These are phyloP conservation scores for Ustilago tritici DNA, from an alignment of 1,284 basidiomycete genomes.

Conservation along the genomic window DNA sequence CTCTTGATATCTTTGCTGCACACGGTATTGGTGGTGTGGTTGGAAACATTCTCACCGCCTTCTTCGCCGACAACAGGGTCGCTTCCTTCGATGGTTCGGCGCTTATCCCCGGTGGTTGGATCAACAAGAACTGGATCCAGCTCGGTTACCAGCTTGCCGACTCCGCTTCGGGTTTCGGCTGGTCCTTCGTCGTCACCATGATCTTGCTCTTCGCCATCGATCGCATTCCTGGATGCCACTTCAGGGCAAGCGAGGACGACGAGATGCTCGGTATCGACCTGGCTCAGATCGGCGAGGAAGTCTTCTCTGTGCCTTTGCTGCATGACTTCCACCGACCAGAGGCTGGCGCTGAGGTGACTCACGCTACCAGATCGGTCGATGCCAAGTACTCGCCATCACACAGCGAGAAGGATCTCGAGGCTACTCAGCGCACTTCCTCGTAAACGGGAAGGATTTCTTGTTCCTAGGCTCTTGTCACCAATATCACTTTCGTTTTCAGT, in stretches of 20 bases:
- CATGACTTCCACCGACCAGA: slow-evolving; percentile 36
- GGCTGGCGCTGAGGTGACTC: slow-evolving; percentile 30
- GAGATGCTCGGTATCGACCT: slow-evolving; percentile 95
- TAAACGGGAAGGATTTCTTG: too few species aligned
- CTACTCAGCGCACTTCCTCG: slow-evolving; percentile 8
- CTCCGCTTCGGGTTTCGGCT: slow-evolving; percentile 72
- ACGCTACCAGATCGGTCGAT: slow-evolving; percentile 12
- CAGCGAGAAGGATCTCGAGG: slow-evolving; percentile 46
- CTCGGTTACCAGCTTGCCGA: slow-evolving; percentile 89
- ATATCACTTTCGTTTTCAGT: slow-evolving; percentile 5
- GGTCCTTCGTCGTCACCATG: slow-evolving; percentile 70
- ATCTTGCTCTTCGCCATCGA: slow-evolving; percentile 93
- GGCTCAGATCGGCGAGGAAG: slow-evolving; percentile 85
- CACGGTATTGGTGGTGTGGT: slow-evolving; percentile 89
- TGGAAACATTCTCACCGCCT: slow-evolving; percentile 84
- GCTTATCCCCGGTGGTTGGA: slow-evolving; percentile 81
- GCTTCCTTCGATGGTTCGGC: slow-evolving; percentile 78
- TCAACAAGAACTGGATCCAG: slow-evolving; percentile 80
- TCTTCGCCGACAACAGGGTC: slow-evolving; percentile 89
- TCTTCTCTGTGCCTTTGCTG: slow-evolving; percentile 28
- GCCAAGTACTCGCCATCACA: slow-evolving; percentile 35
- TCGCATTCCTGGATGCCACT: slow-evolving; percentile 84
- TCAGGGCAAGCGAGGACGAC: slow-evolving; percentile 83
- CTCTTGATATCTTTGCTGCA: slow-evolving; percentile 81
- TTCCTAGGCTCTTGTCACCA: background rate